Base-by-base conservation (phyloP, 2,329 filamentous ascomycete species). In the Colletotrichum sansevieriae region DNA sequence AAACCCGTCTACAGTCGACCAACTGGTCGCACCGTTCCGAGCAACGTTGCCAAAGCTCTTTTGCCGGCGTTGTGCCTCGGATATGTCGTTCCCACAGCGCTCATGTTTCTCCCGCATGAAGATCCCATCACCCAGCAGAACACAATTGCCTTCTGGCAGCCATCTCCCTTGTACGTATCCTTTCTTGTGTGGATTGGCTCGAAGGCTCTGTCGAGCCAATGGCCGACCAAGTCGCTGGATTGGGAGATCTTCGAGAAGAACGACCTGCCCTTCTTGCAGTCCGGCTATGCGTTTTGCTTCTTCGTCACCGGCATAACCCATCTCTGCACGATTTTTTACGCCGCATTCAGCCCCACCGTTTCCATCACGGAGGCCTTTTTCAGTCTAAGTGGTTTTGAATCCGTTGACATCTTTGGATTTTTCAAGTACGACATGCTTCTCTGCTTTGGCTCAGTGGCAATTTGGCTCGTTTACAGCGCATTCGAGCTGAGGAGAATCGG, bases 401-500 rank as follows among this genome's bases (percentile, higher is more conserved):
- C 56, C 6, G 35, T 15, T 18, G 13, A 43, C 2, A 25, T 65
- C 4, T 46, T 9, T 9, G 63, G 43, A 4, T 65, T 65, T 13
- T 60, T 35, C 35, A 65, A 65, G 46, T 65, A 61, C 22, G 63
- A 65, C 37, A 37, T 65, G 35, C n/a, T 65, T 7, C 46, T 65
- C 2, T 60, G 56, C 29, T 60, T 60, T 46, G 63, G 22, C 3
- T 39, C 63, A 1, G 46, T 65, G 18, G 55, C 35, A 4, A 15
- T 61, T 11, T 65, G 63, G 63, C 49, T 57, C 25, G 41, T 76
- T 10, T 75, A 73, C 65, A 55, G 66, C 6, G 62, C 74, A 9
- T 76, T 72, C 70, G 71, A 72, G 9, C 56, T 76, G 12, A 68
- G 74, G 10, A 64, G 69, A 1, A 25, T 69, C 4, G 75, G 75